Percentiles rank a stretch among this genome's conserved stretches.
These are phyloP conservation scores for Ambrosiella beaveri DNA, from an alignment of 2,329 filamentous ascomycete genomes.

Conservation along the genomic window DNA sequence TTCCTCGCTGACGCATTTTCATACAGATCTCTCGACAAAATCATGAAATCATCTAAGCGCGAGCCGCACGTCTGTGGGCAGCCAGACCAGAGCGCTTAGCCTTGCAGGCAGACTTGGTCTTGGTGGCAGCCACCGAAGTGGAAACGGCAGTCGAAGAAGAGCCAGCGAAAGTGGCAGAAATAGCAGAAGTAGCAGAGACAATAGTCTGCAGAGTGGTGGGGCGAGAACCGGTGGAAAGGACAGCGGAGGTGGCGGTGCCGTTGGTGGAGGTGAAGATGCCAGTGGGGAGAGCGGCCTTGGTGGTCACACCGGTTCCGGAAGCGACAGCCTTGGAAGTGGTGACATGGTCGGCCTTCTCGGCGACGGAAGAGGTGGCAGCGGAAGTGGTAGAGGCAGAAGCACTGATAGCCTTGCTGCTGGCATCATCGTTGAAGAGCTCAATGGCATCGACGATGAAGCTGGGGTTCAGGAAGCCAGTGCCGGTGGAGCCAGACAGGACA, in stretches of 20 bases:
- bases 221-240: not conserved
- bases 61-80: not conserved
- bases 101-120: conserved; percentile 8
- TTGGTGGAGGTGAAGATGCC: not conserved
- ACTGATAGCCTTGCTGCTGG: not conserved
- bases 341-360: not conserved
- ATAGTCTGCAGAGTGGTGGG: not conserved
- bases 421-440: conserved; percentile 11
- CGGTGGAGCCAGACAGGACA: conserved; percentile 40
- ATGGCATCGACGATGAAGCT: conserved; percentile 24
- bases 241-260: not conserved
- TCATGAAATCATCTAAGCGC: not conserved
- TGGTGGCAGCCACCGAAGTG: not conserved
- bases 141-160: not conserved
- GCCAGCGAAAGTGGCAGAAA: not conserved
- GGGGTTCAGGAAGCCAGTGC: conserved; percentile 36
- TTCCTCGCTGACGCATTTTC: not conserved
- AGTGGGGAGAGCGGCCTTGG: not conserved
- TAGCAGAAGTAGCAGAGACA: not conserved
- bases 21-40: not conserved
- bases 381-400: not conserved
- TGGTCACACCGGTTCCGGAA: not conserved
- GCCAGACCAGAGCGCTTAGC: not conserved
- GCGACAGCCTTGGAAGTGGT: not conserved
- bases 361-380: not conserved